These are phyloP conservation scores for Cladophialophora psammophila DNA, from an alignment of 2,329 filamentous ascomycete genomes.

Conservation along the genomic window DNA sequence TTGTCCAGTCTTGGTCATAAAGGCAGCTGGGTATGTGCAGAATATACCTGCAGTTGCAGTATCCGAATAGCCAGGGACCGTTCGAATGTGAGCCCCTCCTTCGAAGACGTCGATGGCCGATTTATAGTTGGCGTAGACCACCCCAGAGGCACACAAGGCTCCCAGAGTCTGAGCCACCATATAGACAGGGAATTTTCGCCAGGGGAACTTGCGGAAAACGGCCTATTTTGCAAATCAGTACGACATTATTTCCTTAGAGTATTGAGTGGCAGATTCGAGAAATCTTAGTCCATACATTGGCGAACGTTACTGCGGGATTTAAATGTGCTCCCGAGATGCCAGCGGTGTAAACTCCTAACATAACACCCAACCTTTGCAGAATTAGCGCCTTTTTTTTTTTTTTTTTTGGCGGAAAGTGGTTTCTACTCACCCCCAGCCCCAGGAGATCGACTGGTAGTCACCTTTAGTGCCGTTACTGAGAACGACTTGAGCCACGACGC, in stretches of 20 bases:
- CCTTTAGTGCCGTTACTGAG: conserved; percentile 59
- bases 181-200: conserved; percentile 73
- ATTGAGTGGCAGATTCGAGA: too few relatives aligned
- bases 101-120: conserved; percentile 64
- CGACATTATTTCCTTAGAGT: too few relatives aligned
- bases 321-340: conserved; percentile 67
- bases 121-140: conserved; percentile 71
- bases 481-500: conserved; percentile 68
- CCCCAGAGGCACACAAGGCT: conserved; percentile 67
- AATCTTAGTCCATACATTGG: conserved; percentile 50
- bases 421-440: conserved; percentile 56
- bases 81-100: conserved; percentile 52
- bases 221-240: too few relatives aligned
- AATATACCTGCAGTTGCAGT: conserved; percentile 75
- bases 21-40: conserved; percentile 70
- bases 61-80: conserved; percentile 61
- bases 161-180: conserved; percentile 70
- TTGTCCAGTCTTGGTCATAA: conserved; percentile 71
- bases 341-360: conserved; percentile 70
- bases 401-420: neutral
- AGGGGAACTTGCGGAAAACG: conserved; percentile 69
- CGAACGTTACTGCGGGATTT: conserved; percentile 73
- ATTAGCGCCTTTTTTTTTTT: too few relatives aligned
- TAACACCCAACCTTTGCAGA: conserved; percentile 65
- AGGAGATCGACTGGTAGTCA: conserved; percentile 61